Conservation (phyloP, 805 yeast genomes). For the Saturnispora besseyi region DNA sequence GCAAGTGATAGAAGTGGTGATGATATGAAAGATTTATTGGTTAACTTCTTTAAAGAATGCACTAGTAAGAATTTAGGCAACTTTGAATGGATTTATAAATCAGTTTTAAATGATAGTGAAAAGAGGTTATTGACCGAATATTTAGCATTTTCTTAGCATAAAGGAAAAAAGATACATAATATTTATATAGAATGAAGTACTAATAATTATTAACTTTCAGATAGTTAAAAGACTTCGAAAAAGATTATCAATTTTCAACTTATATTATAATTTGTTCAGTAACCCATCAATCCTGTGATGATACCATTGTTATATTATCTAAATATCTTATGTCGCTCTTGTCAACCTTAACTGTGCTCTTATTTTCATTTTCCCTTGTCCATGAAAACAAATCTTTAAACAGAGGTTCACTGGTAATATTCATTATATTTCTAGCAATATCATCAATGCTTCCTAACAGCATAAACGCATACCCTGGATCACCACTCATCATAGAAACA, state of each 20-base stretch:
- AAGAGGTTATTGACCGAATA: slow-evolving; percentile 42
- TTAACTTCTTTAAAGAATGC: slow-evolving; percentile 48
- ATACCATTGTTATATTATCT: slow-evolving; percentile 18
- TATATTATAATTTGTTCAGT: slow-evolving; percentile 9
- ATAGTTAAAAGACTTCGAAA: too few relatives aligned
- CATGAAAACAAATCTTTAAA: slow-evolving; percentile 20
- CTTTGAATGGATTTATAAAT: slow-evolving; percentile 44
- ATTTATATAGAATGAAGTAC: not conserved
- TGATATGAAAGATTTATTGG: slow-evolving; percentile 31
- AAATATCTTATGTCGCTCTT: slow-evolving; percentile 22
- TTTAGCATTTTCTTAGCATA: slow-evolving; percentile 19
- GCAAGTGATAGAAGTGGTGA: slow-evolving; percentile 22
- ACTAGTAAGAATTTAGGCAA: slow-evolving; percentile 39
- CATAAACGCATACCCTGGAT: slow-evolving; percentile 33
- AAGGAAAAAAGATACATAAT: not conserved
- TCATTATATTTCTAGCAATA: slow-evolving; percentile 16
- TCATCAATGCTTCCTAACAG: slow-evolving; percentile 30
- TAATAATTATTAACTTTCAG: too few relatives aligned
- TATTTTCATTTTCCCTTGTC: slow-evolving; percentile 20
- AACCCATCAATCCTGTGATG: slow-evolving; percentile 19
- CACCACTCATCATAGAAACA: slow-evolving; percentile 31
- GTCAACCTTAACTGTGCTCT: slow-evolving; percentile 21
- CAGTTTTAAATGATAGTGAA: slow-evolving; percentile 40
- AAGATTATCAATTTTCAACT: too few relatives aligned
- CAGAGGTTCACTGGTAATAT: slow-evolving; percentile 11